Evolutionary conservation across 495 filamentous ascomycete genomes (phyloP).

Genomic region (Neurospora sp.): DNA sequence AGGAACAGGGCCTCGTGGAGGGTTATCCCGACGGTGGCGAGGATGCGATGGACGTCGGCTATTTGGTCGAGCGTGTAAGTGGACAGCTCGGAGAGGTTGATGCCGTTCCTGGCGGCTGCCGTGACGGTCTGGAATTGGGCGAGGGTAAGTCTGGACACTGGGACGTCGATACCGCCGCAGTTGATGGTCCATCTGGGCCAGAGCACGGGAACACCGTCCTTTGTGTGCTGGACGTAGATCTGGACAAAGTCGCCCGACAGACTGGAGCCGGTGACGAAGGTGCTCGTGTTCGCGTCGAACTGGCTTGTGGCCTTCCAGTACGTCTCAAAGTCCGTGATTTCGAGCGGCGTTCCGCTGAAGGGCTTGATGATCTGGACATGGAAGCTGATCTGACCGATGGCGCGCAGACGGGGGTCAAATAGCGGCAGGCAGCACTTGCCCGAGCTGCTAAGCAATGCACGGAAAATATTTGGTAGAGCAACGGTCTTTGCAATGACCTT

Average conservation of each 20-base stretch:
- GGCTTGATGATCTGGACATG: slow-evolving; percentile 94
- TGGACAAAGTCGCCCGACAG: slow-evolving; percentile 87
- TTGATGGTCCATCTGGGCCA: slow-evolving; percentile 74
- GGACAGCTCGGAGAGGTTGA: slow-evolving; percentile 37
- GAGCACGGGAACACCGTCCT: slow-evolving; percentile 75
- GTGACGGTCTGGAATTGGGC: slow-evolving; percentile 64
- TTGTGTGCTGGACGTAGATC: slow-evolving; percentile 82
- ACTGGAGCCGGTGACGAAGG: slow-evolving; percentile 90
- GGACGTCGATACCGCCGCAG: slow-evolving; percentile 70
- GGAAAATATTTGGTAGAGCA: slow-evolving; percentile 77
- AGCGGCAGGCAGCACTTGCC: slow-evolving; percentile 77
- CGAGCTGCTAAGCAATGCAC: slow-evolving; percentile 58
- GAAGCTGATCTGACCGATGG: slow-evolving; percentile 93
- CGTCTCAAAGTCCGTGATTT: slow-evolving; percentile 95
- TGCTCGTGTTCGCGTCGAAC: slow-evolving; percentile 59
- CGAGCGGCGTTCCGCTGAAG: slow-evolving; percentile 84
- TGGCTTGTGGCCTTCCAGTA: slow-evolving; percentile 99
- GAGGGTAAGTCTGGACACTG: slow-evolving; percentile 64
- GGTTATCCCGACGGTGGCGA: slow-evolving; percentile 65
- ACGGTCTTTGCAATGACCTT: slow-evolving; percentile 95
- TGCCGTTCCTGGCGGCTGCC: slow-evolving; percentile 33
- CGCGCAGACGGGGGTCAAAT: slow-evolving; percentile 82
- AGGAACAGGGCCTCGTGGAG: slow-evolving; percentile 63
- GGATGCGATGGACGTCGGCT: slow-evolving; percentile 52
- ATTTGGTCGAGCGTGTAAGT: slow-evolving; percentile 44